Conservation (phyloP, 2,329 filamentous ascomycete genomes). For the Gliomastix tumulicola region DNA sequence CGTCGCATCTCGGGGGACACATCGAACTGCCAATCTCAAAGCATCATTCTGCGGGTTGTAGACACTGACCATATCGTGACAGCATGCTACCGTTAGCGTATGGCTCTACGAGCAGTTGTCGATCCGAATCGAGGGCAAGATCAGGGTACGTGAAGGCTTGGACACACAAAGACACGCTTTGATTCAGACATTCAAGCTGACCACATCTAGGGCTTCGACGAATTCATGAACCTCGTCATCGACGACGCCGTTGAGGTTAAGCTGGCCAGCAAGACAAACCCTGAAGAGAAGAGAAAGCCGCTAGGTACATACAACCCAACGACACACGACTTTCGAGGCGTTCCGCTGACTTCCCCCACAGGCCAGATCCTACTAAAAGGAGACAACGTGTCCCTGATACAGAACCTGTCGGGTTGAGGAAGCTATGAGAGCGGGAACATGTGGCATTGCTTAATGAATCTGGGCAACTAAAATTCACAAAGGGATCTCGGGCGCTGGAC, state of each 20-base stretch:
- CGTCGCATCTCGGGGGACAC: too few species aligned
- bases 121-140: constrained; percentile 93
- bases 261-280: constrained; percentile 71
- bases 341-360: constrained; percentile 26
- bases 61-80: too few species aligned
- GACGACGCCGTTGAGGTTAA: constrained; percentile 94
- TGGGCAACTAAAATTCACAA: too few species aligned
- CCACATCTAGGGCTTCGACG: constrained; percentile 71
- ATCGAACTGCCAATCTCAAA: constrained; percentile 42
- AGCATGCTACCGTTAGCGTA: constrained; percentile 66
- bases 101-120: constrained; percentile 97
- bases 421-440: too few species aligned
- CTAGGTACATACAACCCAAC: constrained; percentile 52
- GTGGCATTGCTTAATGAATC: too few species aligned
- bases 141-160: too few species aligned
- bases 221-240: constrained; percentile 98
- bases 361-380: constrained; percentile 83
- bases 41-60: too few species aligned
- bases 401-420: too few species aligned
- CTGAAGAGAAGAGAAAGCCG: constrained; percentile 67
- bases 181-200: background rate
- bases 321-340: background rate
- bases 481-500: too few species aligned
- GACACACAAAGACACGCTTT: constrained; percentile 33
- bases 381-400: constrained; percentile 81